Percentiles rank a stretch among this genome's conserved stretches.
Conservation (phyloP, 495 filamentous ascomycete species). For the Aspergillus steynii region DNA sequence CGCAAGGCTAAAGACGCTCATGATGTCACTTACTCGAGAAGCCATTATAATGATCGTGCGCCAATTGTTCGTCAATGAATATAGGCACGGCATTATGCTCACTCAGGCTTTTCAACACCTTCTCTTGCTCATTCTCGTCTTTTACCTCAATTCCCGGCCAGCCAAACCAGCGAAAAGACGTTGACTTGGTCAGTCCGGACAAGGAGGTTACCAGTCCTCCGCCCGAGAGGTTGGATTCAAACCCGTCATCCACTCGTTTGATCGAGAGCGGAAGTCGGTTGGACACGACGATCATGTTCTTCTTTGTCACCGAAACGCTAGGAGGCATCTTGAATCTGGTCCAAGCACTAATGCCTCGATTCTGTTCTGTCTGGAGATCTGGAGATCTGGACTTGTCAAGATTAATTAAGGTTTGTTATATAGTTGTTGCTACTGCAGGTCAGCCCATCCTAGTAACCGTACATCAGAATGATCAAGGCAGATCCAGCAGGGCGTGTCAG, state of each 20-base stretch:
- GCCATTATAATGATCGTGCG: constrained; percentile 60
- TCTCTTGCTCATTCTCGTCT: constrained; percentile 39
- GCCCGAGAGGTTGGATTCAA: constrained; percentile 78
- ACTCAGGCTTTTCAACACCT: constrained; percentile 44
- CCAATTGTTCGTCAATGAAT: constrained; percentile 54
- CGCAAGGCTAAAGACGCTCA: not conserved
- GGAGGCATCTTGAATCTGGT: not conserved
- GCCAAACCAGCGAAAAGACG: constrained; percentile 88
- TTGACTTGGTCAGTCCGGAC: constrained; percentile 80
- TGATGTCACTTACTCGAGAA: constrained; percentile 49
- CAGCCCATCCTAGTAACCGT: not conserved
- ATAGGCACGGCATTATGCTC: constrained; percentile 54
- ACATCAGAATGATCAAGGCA: not conserved
- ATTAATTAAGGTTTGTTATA: not conserved
- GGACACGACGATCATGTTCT: constrained; percentile 73
- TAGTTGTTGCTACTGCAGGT: not conserved
- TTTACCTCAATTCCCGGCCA: constrained; percentile 77
- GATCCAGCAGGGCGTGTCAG: not conserved
- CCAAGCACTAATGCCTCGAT: not conserved
- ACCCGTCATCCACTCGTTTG: constrained; percentile 71
- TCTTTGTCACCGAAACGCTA: constrained; percentile 12
- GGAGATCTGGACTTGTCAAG: not conserved
- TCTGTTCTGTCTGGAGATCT: not conserved
- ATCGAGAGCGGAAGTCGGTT: constrained; percentile 89
- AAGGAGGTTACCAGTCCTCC: constrained; percentile 87